Evolutionary conservation across 768 basidiomycete genomes (phyloP), one percentile per base, ranked within the genome.

Genomic region (Leccinum disarticulatum): DNA sequence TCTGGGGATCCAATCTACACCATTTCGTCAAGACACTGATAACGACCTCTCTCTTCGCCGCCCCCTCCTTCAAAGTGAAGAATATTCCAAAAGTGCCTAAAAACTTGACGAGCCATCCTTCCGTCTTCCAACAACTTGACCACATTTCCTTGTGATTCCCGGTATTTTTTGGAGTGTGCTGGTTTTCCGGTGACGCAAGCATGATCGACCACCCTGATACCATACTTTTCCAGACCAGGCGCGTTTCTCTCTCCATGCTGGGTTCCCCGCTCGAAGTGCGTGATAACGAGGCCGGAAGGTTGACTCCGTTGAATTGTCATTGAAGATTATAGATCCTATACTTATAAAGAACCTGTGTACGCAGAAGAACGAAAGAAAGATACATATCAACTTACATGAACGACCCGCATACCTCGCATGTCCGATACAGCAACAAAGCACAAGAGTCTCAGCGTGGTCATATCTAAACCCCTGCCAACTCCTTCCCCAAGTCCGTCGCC

Each of bases 241-340:
- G 46, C 6, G 27, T 76, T 75, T 50, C 69, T 60, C 13, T 31
- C 52, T 74, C 75, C 75, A 77, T 76, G 14, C 52, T 14, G 4
- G 47, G 7, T 47, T 76, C 75, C 31, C 71, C 27, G 64, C 57
- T 79, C 79, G 5, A 81, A 71, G 27, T 80, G 75, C 3, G 78
- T 81, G 48, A 81, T 61, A 27, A 74, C 64, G 19, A 74, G 47
- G 5, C 63, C 68, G 60, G 74, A 27, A 38, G 3, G 6, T 15
- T 2, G 7, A 36, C 5, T 6, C 15, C 15, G 13, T 35, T 36
- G 36, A 36, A 36, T 36, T 36, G 36, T 15, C 38, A 38, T 38
- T 38, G 38, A 41, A 41, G 38, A 41, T 17, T n/a, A 41, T 41
- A 3, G 17, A 41, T 41, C 17, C 35, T 35, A 35, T 15, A 36